Evolutionary conservation across 495 filamentous ascomycete genomes (phyloP), one percentile per base, ranked within the genome.

Genomic region (Penicillium pulvis): DNA sequence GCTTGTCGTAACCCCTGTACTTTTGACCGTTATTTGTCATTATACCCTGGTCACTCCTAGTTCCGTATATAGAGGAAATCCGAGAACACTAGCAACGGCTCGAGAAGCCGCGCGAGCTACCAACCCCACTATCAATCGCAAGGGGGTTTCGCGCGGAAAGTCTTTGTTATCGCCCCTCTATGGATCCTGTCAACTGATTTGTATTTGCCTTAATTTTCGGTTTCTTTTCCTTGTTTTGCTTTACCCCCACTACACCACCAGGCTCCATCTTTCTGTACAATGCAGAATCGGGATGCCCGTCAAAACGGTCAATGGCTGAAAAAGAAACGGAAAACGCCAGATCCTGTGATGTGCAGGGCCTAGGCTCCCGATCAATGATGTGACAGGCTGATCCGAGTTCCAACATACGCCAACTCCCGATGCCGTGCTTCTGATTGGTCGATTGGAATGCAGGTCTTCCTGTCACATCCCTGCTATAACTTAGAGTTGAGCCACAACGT

Each of bases 131-230:
- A 33, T 23, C 24, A 23, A 28, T 59, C 50, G 61, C 43, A 64
- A 64, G 57, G 57, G 57, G 61, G 39, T 56, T 10, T 43, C 8
- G 16, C 28, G 28, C 26, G 26, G 26, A n/a, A 57, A 33, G 52
- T 59, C 56, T 53, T 63, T 63, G 60, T 49, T 46, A 36, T 44
- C 55, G 44, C 55, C 39, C 23, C 42, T 30, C 24, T 23, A 41
- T 41, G 39, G 39, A 41, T 16, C 39, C 39, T 17, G 3, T 41
- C 39, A 16, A n/a, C 12, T 41, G 16, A 16, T n/a, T 41, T 41
- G 6, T 6, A 17, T 41, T 41, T 41, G 6, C 39, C 7, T 41
- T 41, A 14, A 19, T 5, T 45, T 45, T 23, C 23, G 16, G 42
- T 45, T 46, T 46, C 10, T 24, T 46, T 54, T 23, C 14, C 19